Conservation (phyloP, 805 yeast genomes). For the Komagataella mondaviorum region DNA sequence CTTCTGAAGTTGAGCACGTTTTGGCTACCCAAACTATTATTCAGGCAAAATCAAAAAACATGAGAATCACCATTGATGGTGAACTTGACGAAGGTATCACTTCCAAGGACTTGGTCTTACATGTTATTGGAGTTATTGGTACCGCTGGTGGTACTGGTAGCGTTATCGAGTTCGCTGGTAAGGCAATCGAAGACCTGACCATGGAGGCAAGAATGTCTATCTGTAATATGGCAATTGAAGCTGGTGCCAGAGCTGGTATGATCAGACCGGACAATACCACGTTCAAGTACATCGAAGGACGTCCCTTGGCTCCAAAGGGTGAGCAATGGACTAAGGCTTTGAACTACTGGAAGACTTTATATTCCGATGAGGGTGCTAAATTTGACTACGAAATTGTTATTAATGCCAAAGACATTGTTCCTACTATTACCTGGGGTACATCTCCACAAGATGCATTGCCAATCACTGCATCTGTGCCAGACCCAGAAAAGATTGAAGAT, state of each 20-base stretch:
- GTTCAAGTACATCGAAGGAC: conserved; percentile 77
- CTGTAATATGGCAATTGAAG: conserved; percentile 98
- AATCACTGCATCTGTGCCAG: conserved; percentile 81
- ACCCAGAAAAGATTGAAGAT: conserved; percentile 63
- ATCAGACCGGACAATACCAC: conserved; percentile 90
- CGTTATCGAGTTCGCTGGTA: conserved; percentile 94
- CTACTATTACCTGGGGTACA: conserved; percentile 99
- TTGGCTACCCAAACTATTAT: conserved; percentile 93
- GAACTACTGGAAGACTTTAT: conserved; percentile 78
- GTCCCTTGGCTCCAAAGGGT: conserved; percentile 92
- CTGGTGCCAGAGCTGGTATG: conserved; percentile 99
- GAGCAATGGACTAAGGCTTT: conserved; percentile 93
- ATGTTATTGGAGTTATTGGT: conserved; percentile 92
- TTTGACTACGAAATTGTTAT: conserved; percentile 78
- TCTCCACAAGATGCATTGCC: conserved; percentile 99
- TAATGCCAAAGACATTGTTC: conserved; percentile 74
- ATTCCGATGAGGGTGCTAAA: conserved; percentile 79
- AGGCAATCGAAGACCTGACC: conserved; percentile 77
- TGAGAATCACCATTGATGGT: conserved; percentile 82
- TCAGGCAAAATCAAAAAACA: conserved; percentile 91
- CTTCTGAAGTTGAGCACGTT: conserved; percentile 98
- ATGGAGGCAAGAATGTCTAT: conserved; percentile 99
- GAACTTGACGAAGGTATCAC: conserved; percentile 81
- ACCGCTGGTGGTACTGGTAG: conserved; percentile 99
- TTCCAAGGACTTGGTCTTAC: conserved; percentile 88